Evolutionary conservation across 257 asterid genomes (phyloP).

Genomic region (Nicotiana tabacum): DNA sequence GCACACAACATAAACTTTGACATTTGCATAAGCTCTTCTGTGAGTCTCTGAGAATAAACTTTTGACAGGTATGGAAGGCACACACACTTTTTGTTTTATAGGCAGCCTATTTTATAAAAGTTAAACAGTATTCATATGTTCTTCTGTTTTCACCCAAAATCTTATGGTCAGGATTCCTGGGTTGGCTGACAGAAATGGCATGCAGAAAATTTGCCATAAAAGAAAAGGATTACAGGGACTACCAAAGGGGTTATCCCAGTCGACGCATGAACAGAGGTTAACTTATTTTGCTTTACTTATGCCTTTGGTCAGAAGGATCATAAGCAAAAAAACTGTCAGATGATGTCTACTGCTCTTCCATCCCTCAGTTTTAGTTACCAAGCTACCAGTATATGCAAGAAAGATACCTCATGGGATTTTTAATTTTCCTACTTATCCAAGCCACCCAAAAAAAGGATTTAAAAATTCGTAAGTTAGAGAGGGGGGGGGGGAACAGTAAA

Average conservation of each 20-base stretch:
- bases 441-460: background rate
- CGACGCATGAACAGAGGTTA: background rate
- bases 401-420: constrained; percentile 2
- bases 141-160: background rate
- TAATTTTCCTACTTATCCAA: background rate
- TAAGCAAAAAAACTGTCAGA: background rate
- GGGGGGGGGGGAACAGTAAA: background rate
- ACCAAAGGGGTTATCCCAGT: background rate
- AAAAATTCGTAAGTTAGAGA: background rate
- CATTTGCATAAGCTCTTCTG: background rate
- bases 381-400: background rate
- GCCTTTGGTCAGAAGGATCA: background rate
- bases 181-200: background rate
- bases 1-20: constrained; percentile 8
- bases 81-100: background rate
- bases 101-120: background rate
- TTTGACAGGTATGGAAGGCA: background rate
- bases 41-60: background rate
- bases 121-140: background rate
- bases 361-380: background rate
- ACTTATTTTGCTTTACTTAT: background rate
- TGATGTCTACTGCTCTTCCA: background rate
- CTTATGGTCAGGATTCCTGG: background rate
- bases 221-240: background rate
- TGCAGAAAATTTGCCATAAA: background rate